Conservation (phyloP, 371 early-diverging fungal species). For the Mortierella sp. region DNA sequence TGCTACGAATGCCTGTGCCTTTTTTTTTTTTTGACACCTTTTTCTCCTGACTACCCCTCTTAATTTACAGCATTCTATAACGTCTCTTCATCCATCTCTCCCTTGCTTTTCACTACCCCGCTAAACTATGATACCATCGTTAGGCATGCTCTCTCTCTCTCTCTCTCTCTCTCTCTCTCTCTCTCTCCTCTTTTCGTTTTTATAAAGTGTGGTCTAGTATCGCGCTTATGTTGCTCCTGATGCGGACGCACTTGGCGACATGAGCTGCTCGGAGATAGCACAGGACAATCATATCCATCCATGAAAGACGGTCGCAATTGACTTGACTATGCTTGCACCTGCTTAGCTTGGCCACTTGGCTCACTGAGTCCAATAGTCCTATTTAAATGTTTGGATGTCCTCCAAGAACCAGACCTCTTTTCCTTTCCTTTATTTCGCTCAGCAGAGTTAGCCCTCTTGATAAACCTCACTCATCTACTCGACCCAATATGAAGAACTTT, state of each 20-base stretch:
- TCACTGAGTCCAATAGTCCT: neutral
- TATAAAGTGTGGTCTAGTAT: neutral
- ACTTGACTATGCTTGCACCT: too few species aligned
- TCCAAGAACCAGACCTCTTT: neutral
- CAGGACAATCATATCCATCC: neutral
- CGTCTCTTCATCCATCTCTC: neutral
- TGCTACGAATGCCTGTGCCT: too few species aligned
- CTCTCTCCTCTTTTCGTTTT: neutral
- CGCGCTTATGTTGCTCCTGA: neutral
- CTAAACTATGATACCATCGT: neutral
- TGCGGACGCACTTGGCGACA: neutral
- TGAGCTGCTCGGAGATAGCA: neutral
- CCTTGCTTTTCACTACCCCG: neutral
- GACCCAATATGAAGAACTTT: constrained; percentile 29
- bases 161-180: neutral
- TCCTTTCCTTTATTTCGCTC: neutral
- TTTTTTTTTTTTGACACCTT: constrained; percentile 11
- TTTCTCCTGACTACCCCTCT: constrained; percentile 2
- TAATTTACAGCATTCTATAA: neutral
- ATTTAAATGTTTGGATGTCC: neutral
- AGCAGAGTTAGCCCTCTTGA: neutral
- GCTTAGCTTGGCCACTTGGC: too few species aligned
- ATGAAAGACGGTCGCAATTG: neutral
- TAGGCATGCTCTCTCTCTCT: neutral
- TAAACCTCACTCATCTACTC: neutral